Base-by-base conservation (phyloP, 2,329 filamentous ascomycete genomes). In the Fusarium sacchari region DNA sequence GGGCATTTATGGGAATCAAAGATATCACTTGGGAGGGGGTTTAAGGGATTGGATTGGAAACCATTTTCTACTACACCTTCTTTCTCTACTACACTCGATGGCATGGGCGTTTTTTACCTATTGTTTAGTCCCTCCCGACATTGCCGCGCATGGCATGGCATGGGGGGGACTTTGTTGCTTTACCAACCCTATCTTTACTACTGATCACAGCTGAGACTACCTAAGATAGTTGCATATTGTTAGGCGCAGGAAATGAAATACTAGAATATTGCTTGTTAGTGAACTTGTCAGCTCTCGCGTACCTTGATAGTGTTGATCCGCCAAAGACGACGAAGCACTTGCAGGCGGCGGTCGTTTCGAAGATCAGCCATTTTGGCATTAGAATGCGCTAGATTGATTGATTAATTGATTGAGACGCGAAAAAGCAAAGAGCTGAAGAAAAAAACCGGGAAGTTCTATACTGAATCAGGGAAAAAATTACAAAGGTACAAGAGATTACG, bases 161-260 rank as follows among this genome's bases (percentile, higher is more conserved):
- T 7, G 43, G 24, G 30, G 39, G 39, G 57, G 32, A 53, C 37
- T 58, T 57, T 32, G 22, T 49, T 32, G 46, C 28, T 34, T 62
- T 36, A 56, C 59, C 30, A 60, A 39, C 52, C 50, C 40, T 67
- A 60, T 39, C 56, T 62, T 52, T 57, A 39, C 28, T 53, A 62
- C 59, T 58, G 62, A 52, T 57, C 37, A 71, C 56, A 73, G 60
- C 67, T 55, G 42, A 53, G 28, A 72, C 55, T 68, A 58, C 44
- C 28, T 50, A 58, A 64, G 58, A 69, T 69, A 73, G 63, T 64
- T 69, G 67, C 73, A 75, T 76, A 75, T 60, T 76, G 73, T 75
- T 74, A 67, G 74, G 74, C 74, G 74, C 63, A 69, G 60, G 72
- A 67, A 67, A 73, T 73, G 70, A 74, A 69, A 66, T 65, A 73